Evolutionary conservation across 805 yeast genomes (phyloP).

Genomic region (Sugiyamaella americana): DNA sequence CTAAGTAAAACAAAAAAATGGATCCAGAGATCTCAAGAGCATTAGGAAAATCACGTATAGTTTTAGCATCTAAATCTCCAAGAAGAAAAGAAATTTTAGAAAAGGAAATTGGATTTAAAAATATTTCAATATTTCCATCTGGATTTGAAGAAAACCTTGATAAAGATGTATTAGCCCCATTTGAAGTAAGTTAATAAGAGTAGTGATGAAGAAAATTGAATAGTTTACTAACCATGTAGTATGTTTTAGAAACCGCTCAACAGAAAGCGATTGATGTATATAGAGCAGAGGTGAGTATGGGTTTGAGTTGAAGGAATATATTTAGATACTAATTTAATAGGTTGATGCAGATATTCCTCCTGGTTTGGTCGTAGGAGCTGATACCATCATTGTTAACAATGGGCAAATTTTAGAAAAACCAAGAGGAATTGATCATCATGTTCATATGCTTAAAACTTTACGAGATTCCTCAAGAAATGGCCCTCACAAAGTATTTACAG

Average conservation of each 20-base stretch:
- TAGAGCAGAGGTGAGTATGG: conserved; percentile 31
- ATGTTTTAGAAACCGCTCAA: conserved; percentile 64
- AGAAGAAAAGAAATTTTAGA: conserved; percentile 66
- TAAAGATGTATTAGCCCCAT: conserved; percentile 44
- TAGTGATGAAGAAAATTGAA: too few species aligned
- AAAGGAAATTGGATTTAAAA: conserved; percentile 36
- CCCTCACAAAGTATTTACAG: conserved; percentile 49
- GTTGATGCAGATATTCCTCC: conserved; percentile 32
- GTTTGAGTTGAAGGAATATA: not conserved
- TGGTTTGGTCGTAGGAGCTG: conserved; percentile 51
- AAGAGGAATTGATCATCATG: conserved; percentile 43
- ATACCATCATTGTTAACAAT: conserved; percentile 62
- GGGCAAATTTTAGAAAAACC: conserved; percentile 79
- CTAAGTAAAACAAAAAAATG: too few species aligned
- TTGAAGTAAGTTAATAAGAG: conserved; percentile 34
- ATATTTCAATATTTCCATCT: conserved; percentile 48
- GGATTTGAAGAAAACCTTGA: conserved; percentile 70
- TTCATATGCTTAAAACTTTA: conserved; percentile 43
- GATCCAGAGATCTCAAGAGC: not conserved
- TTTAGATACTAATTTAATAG: conserved; percentile 17
- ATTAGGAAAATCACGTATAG: conserved; percentile 27
- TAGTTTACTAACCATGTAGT: too few species aligned
- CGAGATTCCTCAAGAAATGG: conserved; percentile 34
- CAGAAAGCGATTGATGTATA: conserved; percentile 64
- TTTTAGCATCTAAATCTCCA: conserved; percentile 82